These are phyloP conservation scores for Brassica rapa DNA, from an alignment of 345 rosid species.

Conservation along the genomic window DNA sequence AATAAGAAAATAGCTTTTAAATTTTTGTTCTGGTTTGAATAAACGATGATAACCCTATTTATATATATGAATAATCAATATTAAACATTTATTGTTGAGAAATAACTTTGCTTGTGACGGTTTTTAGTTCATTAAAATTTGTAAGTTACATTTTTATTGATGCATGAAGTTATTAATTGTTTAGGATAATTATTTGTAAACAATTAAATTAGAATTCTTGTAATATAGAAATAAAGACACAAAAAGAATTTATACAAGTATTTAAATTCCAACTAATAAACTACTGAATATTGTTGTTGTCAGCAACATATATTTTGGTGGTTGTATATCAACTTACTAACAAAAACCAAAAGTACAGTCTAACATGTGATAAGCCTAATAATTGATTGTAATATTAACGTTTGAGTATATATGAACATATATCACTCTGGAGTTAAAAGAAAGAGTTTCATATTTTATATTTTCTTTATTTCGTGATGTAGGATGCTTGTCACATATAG, in stretches of 20 bases:
- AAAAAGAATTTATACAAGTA: not conserved
- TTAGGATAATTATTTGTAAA: not conserved
- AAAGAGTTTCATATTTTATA: too few relatives aligned
- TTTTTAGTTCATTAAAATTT: not conserved
- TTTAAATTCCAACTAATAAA: not conserved
- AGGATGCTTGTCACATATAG: too few relatives aligned
- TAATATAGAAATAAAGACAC: not conserved
- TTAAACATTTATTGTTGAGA: not conserved
- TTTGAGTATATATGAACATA: too few relatives aligned
- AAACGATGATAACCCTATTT: not conserved
- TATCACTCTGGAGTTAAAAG: too few relatives aligned
- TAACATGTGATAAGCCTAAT: too few relatives aligned
- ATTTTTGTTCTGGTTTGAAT: not conserved
- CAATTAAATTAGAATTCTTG: not conserved
- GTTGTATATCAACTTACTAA: too few relatives aligned
- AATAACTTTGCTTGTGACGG: not conserved
- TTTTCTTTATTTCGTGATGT: too few relatives aligned
- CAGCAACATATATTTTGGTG: too few relatives aligned
- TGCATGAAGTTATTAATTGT: not conserved
- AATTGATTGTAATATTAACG: too few relatives aligned
- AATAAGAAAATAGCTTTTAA: not conserved
- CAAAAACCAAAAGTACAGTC: too few relatives aligned
- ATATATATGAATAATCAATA: not conserved
- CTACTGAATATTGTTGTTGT: not conserved
- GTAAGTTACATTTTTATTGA: not conserved